These are phyloP conservation scores for Penicillium cataractarum DNA, from an alignment of 495 filamentous ascomycete species.

Conservation along the genomic window DNA sequence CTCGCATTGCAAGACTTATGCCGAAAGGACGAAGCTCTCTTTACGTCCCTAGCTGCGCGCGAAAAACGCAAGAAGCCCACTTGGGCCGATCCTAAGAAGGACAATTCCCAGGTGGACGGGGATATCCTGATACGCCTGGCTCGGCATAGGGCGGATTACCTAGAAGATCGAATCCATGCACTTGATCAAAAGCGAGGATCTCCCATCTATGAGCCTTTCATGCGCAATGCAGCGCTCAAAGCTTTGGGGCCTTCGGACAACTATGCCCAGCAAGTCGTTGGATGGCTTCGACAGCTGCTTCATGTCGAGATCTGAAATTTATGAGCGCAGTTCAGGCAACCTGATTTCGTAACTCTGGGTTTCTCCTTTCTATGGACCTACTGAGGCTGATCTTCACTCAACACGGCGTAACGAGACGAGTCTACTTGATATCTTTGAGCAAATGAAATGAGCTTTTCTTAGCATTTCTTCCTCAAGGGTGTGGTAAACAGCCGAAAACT, in stretches of 20 bases:
- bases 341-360: neutral
- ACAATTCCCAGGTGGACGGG: slow-evolving; percentile 67
- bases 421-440: neutral
- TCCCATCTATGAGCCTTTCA: neutral
- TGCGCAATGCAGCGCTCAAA: slow-evolving; percentile 4
- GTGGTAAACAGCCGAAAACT: too few species aligned
- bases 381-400: neutral
- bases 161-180: slow-evolving; percentile 42
- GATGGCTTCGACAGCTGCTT: slow-evolving; percentile 22
- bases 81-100: slow-evolving; percentile 36
- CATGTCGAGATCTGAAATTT: slow-evolving; percentile 14
- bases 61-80: slow-evolving; percentile 30
- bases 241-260: slow-evolving; percentile 14
- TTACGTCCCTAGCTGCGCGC: slow-evolving; percentile 38
- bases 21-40: slow-evolving; percentile 39
- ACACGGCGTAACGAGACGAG: neutral
- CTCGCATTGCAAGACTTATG: slow-evolving; percentile 65
- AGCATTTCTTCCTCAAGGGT: too few species aligned
- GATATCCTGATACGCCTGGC: slow-evolving; percentile 63
- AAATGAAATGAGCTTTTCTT: neutral
- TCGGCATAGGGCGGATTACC: slow-evolving; percentile 44
- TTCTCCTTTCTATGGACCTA: neutral
- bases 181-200: slow-evolving; percentile 8
- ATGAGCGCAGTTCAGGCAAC: neutral
- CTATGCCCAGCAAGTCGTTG: slow-evolving; percentile 11